Base-by-base conservation (phyloP, 2,329 filamentous ascomycete species). In the Talaromyces albobiverticillius region DNA sequence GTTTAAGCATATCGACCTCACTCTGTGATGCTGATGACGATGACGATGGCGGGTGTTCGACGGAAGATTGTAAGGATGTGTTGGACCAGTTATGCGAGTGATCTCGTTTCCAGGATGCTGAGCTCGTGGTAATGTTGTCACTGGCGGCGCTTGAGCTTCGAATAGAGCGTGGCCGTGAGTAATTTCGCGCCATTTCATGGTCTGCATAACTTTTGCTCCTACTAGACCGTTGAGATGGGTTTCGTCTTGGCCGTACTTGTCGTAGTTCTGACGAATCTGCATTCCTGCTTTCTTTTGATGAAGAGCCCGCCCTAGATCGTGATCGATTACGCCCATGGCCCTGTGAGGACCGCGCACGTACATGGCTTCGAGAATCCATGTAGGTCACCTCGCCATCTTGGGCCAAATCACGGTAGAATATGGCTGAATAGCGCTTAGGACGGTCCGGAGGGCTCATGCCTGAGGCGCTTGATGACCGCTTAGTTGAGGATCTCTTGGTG, bases 351-450 rank as follows among this genome's bases (percentile, higher is more conserved):
- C 34, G 47, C 11, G 53, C 32, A 25, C 48, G 53, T 46, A 40
- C 32, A 22, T 47, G 53, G 14, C 23, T 46, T 20, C 29, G 47
- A 23, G 42, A 29, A 42, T 55, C 53, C 9, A 45, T 8, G 26
- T 51, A 55, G 16, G 36, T 22, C 1, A 42, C 23, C 14, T 51
- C 47, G 20, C 48, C 48, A 18, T 47, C 25, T 9, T 34, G 32
- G 18, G 11, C 36, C 31, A 53, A 47, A 10, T 55, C 53, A 4
- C 47, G 41, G 20, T 42, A 41, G 22, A 55, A 51, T 34, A 55
- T 51, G 41, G 53, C 48, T 3, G 53, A 55, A 23, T 47, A 55
- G 11, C 53, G 53, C 25, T 55, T 55, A 25, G 53, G 46, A n/a
- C 48, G 53, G 36, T 55, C 53, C 9, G 20, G 32, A 3, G 43